phyloP scores from a whole-genome alignment of 2,329 filamentous ascomycete species.

The Fusarium sp. region DNA sequence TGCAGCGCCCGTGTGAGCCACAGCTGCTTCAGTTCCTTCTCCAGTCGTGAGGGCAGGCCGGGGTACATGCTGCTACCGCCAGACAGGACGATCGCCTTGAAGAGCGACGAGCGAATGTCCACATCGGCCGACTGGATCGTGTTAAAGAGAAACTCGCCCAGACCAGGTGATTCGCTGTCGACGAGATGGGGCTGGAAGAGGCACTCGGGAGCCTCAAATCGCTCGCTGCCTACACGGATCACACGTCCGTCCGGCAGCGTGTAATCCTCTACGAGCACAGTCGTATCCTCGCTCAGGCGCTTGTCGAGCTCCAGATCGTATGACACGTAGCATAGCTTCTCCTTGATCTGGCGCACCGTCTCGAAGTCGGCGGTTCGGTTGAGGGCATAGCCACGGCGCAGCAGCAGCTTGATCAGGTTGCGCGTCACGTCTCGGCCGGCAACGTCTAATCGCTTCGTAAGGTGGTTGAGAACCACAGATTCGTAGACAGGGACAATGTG shows the following conservation, averaged over 20 bases:
- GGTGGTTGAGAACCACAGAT: conserved; percentile 96
- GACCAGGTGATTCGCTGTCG: conserved; percentile 96
- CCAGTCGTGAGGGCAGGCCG: conserved; percentile 90
- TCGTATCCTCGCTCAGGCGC: conserved; percentile 96
- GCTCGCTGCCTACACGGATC: conserved; percentile 95
- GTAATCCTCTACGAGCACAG: conserved; percentile 96
- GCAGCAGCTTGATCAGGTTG: conserved; percentile 94
- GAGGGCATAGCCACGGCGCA: conserved; percentile 94
- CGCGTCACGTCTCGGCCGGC: conserved; percentile 98
- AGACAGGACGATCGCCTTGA: conserved; percentile 97
- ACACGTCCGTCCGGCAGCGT: conserved; percentile 96
- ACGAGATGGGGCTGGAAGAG: conserved; percentile 98
- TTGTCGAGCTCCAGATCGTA: conserved; percentile 98
- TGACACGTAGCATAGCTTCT: conserved; percentile 99
- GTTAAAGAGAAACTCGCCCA: conserved; percentile 98
- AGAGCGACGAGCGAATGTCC: conserved; percentile 92
- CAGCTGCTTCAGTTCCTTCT: conserved; percentile 99
- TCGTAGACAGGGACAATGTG: conserved; percentile 99
- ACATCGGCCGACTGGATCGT: conserved; percentile 97
- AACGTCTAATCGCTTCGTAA: conserved; percentile 93
- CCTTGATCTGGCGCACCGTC: conserved; percentile 98
- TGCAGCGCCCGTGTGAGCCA: conserved; percentile 94
- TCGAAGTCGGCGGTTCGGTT: conserved; percentile 99
- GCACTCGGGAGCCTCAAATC: conserved; percentile 98
- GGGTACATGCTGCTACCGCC: conserved; percentile 99